Base-by-base conservation (phyloP, 768 basidiomycete species). In the Trametes coccinea region DNA sequence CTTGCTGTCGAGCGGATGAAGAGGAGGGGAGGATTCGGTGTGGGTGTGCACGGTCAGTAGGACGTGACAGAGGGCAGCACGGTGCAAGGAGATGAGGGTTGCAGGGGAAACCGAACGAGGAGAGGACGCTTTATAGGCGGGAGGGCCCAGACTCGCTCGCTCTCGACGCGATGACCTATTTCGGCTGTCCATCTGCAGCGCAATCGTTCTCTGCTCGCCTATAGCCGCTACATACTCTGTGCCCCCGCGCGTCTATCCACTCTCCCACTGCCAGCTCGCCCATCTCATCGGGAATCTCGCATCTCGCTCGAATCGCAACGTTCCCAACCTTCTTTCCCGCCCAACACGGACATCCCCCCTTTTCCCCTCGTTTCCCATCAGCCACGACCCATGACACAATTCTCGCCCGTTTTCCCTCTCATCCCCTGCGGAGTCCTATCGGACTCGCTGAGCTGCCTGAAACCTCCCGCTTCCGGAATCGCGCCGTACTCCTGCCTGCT, bases 61-160 rank as follows among this genome's bases (percentile, higher is more conserved):
- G 47, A 41, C 50, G 43, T 11, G 48, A 44, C 41, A 9, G 16
- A 30, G 30, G 39, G 53, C 16, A 22, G 22, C 22, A 22, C 22
- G 51, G 53, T 47, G 53, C 34, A 49, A 55, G 41, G 63, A 52
- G 64, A 61, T 49, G 27, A 55, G 61, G 48, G 56, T 22, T 22
- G 22, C 61, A 53, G 62, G 51, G 64, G 63, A 61, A 48, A 69
- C 59, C 57, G 62, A 56, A 46, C 47, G 58, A 68, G 45, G 68
- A 59, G 66, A 65, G 67, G 66, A 56, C 54, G 59, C 67, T 73
- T 72, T 73, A 72, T 72, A 70, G 54, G 61, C 63, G 67, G 47
- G 53, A 54, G 55, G 65, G 65, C 61, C 61, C 62, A 65, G 68
- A 44, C 68, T 61, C 59, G 57, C 49, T 16, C 17, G 40, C 49